phyloP scores from a whole-genome alignment of 306 rosid species.

The Urtica urens region DNA sequence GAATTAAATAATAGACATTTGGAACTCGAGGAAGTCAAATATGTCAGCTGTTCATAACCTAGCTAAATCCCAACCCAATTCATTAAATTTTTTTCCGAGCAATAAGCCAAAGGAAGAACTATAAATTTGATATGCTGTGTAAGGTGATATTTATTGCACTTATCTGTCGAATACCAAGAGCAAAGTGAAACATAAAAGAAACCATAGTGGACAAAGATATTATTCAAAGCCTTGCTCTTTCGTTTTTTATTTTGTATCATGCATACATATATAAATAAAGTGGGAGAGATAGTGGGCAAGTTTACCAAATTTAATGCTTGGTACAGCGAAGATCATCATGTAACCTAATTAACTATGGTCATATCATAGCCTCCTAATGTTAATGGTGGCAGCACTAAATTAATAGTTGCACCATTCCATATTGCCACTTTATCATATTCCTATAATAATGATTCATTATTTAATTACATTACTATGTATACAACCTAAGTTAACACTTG shows the following conservation, averaged over 20 bases:
- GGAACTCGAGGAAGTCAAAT: no score
- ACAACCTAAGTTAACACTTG: not conserved
- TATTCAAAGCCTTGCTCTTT: not conserved
- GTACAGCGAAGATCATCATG: not conserved
- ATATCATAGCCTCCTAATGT: not conserved
- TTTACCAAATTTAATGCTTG: conserved; percentile 1
- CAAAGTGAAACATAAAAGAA: not conserved
- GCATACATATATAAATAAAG: not conserved
- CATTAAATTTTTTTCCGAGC: no score
- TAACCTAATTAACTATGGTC: not conserved
- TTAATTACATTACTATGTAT: not conserved
- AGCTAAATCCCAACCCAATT: no score
- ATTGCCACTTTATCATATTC: not conserved
- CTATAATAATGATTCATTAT: not conserved
- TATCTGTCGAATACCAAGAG: not conserved
- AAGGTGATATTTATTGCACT: not conserved
- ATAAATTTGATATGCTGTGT: no score
- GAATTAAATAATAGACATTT: no score
- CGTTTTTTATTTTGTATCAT: not conserved
- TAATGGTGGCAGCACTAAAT: conserved; percentile 2
- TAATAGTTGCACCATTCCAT: not conserved
- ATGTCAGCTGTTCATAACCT: no score
- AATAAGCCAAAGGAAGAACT: no score
- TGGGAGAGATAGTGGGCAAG: conserved; percentile 6
- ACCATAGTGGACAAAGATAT: not conserved